Conservation (phyloP, 2,329 filamentous ascomycete genomes). For the Graphilbum fragrans region DNA sequence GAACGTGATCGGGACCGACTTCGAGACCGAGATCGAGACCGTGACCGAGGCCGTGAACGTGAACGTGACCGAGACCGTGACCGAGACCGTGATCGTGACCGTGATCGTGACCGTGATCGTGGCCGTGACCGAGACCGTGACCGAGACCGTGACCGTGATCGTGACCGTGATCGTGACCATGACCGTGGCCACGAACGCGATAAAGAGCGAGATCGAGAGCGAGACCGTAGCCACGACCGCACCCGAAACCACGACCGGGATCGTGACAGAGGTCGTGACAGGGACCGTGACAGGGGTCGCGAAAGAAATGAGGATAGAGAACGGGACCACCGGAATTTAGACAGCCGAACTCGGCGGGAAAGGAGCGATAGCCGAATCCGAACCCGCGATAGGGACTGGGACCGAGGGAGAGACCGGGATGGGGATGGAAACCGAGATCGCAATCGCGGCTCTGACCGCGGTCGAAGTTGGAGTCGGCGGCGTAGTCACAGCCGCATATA, state of each 20-base stretch:
- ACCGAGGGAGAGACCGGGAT: constrained; percentile 21
- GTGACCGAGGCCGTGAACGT: constrained; percentile 4
- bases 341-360: constrained; percentile 11
- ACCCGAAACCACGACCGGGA: constrained; percentile 5
- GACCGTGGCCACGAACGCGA: constrained; percentile 17
- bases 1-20: constrained; percentile 8
- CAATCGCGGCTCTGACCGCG: constrained; percentile 13
- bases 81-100: constrained; percentile 18
- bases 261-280: not conserved
- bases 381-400: constrained; percentile 6
- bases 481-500: constrained; percentile 11
- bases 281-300: constrained; percentile 7
- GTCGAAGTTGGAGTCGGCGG: constrained; percentile 11
- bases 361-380: constrained; percentile 20
- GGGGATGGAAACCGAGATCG: constrained; percentile 17
- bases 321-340: constrained; percentile 9
- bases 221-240: constrained; percentile 12
- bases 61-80: constrained; percentile 11
- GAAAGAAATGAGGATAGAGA: constrained; percentile 17
- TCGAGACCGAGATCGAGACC: constrained; percentile 3
- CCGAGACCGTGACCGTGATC: constrained; percentile 8
- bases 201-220: constrained; percentile 16
- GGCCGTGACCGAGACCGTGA: constrained; percentile 7
- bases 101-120: constrained; percentile 10
- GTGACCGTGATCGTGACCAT: constrained; percentile 9